These are phyloP conservation scores for Aspergillus proliferans DNA, from an alignment of 2,329 filamentous ascomycete genomes.

Conservation along the genomic window DNA sequence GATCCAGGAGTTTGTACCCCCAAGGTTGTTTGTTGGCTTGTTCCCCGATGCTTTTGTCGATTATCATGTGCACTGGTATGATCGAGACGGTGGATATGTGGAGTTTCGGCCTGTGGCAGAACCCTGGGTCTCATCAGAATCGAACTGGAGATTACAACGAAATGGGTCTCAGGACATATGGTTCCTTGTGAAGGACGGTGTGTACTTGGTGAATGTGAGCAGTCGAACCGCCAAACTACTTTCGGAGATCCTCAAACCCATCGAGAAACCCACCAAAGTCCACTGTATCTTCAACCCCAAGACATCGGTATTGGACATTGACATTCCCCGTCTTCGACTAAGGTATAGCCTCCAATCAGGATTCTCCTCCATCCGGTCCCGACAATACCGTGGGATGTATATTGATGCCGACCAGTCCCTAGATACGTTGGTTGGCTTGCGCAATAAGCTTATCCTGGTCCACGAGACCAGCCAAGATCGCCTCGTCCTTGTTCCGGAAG, in stretches of 20 bases:
- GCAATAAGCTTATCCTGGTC: conserved; percentile 47
- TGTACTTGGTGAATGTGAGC: background rate
- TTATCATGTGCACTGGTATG: conserved; percentile 45
- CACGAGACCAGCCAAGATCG: background rate
- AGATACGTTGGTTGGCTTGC: conserved; percentile 46
- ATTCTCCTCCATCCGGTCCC: conserved; percentile 33
- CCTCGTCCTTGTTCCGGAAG: background rate
- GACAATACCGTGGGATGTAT: conserved; percentile 46
- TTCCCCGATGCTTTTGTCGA: conserved; percentile 34
- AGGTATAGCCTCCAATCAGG: conserved; percentile 38
- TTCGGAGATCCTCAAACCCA: background rate
- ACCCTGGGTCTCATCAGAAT: background rate
- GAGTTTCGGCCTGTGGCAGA: conserved; percentile 18
- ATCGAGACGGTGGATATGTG: conserved; percentile 19
- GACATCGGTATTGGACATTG: conserved; percentile 18
- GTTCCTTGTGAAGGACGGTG: background rate
- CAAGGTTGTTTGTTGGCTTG: conserved; percentile 18
- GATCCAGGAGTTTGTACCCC: conserved; percentile 26
- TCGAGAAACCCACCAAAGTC: background rate
- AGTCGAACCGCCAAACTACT: background rate
- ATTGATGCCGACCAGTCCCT: conserved; percentile 45
- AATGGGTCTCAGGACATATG: background rate
- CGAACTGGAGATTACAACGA: background rate
- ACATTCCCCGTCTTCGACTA: conserved; percentile 45
- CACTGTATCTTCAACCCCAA: background rate